These are phyloP conservation scores for Russula vinacea DNA, from an alignment of 768 basidiomycete genomes.

Conservation along the genomic window DNA sequence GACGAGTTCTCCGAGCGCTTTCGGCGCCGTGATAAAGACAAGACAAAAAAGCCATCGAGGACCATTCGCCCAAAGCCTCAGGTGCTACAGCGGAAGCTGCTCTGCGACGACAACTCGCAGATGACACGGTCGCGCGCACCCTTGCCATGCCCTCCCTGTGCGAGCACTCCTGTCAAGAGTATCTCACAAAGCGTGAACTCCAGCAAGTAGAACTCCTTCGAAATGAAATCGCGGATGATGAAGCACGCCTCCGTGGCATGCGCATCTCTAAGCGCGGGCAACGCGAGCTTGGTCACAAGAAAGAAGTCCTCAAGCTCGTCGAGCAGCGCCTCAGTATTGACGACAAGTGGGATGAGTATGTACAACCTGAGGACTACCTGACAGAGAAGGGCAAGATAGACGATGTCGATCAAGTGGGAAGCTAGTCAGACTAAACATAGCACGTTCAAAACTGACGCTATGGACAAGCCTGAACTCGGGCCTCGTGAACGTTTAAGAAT, in stretches of 20 bases:
- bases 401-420: slow-evolving; percentile 98
- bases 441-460: slow-evolving; percentile 84
- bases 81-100: slow-evolving; percentile 82
- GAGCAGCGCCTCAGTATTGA: slow-evolving; percentile 93
- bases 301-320: slow-evolving; percentile 84
- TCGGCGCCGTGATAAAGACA: slow-evolving; percentile 72
- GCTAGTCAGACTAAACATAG: slow-evolving; percentile 85
- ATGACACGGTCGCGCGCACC: slow-evolving; percentile 46
- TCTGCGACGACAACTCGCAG: slow-evolving; percentile 74
- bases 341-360: slow-evolving; percentile 95
- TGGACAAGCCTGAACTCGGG: slow-evolving; percentile 85
- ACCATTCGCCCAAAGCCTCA: slow-evolving; percentile 74
- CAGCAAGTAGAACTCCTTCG: slow-evolving; percentile 93
- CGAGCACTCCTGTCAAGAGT: slow-evolving; percentile 89
- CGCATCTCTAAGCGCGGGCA: slow-evolving; percentile 81
- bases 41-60: slow-evolving; percentile 90
- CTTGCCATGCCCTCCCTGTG: slow-evolving; percentile 70
- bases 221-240: slow-evolving; percentile 92
- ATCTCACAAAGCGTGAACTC: slow-evolving; percentile 92
- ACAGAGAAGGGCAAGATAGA: slow-evolving; percentile 99
- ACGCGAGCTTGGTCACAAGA: slow-evolving; percentile 82
- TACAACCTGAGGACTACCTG: slow-evolving; percentile 95
- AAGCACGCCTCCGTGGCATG: slow-evolving; percentile 87
- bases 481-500: slow-evolving; percentile 88
- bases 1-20: slow-evolving; percentile 94